Conservation (phyloP, 2,329 filamentous ascomycete species). For the Zalaria obscura region DNA sequence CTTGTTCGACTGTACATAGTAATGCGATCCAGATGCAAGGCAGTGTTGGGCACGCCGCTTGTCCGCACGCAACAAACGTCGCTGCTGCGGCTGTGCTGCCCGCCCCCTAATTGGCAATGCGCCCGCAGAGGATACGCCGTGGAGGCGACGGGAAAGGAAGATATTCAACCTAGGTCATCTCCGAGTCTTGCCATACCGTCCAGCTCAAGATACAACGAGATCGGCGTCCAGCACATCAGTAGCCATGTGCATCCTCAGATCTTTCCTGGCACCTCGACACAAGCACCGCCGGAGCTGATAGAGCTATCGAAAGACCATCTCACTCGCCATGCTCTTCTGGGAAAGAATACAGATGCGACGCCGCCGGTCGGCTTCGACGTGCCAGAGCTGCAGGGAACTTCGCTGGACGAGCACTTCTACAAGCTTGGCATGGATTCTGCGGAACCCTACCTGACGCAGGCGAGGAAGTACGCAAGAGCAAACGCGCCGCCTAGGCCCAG, state of each 20-base stretch:
- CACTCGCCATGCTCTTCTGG: constrained; percentile 68
- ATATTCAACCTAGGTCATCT: constrained; percentile 5
- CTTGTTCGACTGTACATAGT: not conserved
- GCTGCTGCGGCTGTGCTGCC: constrained; percentile 16
- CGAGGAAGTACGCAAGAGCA: constrained; percentile 57
- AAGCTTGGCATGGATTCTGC: constrained; percentile 75
- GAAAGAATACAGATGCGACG: constrained; percentile 69
- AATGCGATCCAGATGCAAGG: constrained; percentile 19
- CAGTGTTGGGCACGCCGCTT: constrained; percentile 12
- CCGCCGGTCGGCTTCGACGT: constrained; percentile 74
- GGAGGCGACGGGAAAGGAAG: constrained; percentile 2
- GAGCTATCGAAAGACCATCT: constrained; percentile 72
- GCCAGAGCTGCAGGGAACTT: constrained; percentile 61
- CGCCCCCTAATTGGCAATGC: constrained; percentile 13
- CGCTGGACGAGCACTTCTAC: constrained; percentile 87
- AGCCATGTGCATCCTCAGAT: constrained; percentile 68
- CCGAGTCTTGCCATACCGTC: constrained; percentile 23
- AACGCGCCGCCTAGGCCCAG: constrained; percentile 46
- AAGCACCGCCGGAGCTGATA: constrained; percentile 51
- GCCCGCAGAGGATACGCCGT: constrained; percentile 12
- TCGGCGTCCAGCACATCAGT: constrained; percentile 90
- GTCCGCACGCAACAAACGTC: constrained; percentile 22
- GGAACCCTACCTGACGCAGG: constrained; percentile 64
- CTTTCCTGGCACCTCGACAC: constrained; percentile 45
- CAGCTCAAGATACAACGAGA: constrained; percentile 69